Percentiles rank a stretch among this genome's conserved stretches.
Evolutionary conservation across 495 filamentous ascomycete genomes (phyloP).

Genomic region (Aspergillus taichungensis): DNA sequence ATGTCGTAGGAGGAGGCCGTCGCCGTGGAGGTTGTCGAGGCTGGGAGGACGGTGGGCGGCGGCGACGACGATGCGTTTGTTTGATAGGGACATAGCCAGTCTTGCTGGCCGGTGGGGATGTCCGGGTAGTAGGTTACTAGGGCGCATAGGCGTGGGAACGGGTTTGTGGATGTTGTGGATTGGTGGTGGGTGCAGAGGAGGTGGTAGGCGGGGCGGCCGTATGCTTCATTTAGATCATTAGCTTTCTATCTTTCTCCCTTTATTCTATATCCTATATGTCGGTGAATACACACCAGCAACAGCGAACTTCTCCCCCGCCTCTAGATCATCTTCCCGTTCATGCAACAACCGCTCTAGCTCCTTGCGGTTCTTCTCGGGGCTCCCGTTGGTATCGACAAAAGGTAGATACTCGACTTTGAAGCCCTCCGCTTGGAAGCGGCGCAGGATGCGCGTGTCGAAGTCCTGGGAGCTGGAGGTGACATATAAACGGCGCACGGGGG

Average conservation of each 20-base stretch:
- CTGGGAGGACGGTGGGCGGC: background rate
- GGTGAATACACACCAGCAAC: conserved; percentile 32
- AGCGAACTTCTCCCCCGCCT: conserved; percentile 37
- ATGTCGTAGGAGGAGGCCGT: conserved; percentile 31
- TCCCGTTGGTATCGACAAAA: conserved; percentile 34
- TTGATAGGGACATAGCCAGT: background rate
- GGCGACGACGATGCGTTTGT: background rate
- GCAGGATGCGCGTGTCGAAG: conserved; percentile 46
- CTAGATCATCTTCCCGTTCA: conserved; percentile 36
- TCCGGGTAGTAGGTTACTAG: conserved; percentile 53
- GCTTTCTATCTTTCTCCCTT: background rate
- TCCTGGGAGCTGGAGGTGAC: conserved; percentile 50
- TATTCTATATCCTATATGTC: background rate
- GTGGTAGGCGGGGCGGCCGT: conserved; percentile 48
- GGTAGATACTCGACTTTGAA: conserved; percentile 55
- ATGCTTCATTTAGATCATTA: conserved; percentile 25
- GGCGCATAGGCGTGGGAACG: conserved; percentile 36
- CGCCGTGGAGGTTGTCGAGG: conserved; percentile 20
- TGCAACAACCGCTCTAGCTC: conserved; percentile 36
- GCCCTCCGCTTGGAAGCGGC: conserved; percentile 54
- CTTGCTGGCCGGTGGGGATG: conserved; percentile 5
- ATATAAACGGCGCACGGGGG: conserved; percentile 33
- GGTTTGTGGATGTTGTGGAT: conserved; percentile 29
- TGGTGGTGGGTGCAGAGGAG: conserved; percentile 44
- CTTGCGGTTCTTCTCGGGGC: conserved; percentile 26